Percentiles rank a stretch among this genome's conserved stretches.
phyloP scores from a whole-genome alignment of 2,329 filamentous ascomycete genomes.

The Phialophora chinensis region DNA sequence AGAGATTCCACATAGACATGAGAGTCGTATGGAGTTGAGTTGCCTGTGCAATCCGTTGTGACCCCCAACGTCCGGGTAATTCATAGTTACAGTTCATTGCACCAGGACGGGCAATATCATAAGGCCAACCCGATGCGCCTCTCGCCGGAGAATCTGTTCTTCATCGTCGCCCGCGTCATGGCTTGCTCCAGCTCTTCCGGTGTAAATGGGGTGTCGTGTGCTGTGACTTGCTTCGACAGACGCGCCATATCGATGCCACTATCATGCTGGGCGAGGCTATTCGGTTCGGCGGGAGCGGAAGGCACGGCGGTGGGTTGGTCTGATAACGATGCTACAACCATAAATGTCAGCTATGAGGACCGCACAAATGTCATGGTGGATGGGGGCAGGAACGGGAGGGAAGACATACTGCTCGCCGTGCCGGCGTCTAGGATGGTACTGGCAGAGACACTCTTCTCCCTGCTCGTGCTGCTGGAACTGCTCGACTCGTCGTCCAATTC shows the following conservation, averaged over 20 bases:
- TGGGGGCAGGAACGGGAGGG: neutral
- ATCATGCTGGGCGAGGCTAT: constrained; percentile 32
- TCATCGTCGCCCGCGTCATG: constrained; percentile 37
- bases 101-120: constrained; percentile 5
- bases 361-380: constrained; percentile 5
- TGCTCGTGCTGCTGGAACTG: constrained; percentile 22
- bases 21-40: neutral
- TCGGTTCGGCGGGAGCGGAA: constrained; percentile 26
- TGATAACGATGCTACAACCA: constrained; percentile 29
- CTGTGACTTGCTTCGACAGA: constrained; percentile 31
- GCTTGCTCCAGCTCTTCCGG: constrained; percentile 39
- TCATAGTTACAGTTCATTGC: constrained; percentile 1
- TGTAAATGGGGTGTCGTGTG: constrained; percentile 37
- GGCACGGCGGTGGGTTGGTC: constrained; percentile 26
- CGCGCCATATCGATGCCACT: constrained; percentile 21
- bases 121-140: constrained; percentile 19
- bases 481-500: constrained; percentile 16
- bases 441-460: constrained; percentile 27
- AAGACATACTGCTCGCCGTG: constrained; percentile 33
- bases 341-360: constrained; percentile 2
- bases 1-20: neutral
- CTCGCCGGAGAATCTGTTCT: constrained; percentile 18
- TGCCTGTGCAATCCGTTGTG: neutral
- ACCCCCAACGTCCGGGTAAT: neutral
- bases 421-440: constrained; percentile 27